Evolutionary conservation across 2,329 filamentous ascomycete genomes (phyloP), one percentile per base, ranked within the genome.

Genomic region (Diaporthe citri): DNA sequence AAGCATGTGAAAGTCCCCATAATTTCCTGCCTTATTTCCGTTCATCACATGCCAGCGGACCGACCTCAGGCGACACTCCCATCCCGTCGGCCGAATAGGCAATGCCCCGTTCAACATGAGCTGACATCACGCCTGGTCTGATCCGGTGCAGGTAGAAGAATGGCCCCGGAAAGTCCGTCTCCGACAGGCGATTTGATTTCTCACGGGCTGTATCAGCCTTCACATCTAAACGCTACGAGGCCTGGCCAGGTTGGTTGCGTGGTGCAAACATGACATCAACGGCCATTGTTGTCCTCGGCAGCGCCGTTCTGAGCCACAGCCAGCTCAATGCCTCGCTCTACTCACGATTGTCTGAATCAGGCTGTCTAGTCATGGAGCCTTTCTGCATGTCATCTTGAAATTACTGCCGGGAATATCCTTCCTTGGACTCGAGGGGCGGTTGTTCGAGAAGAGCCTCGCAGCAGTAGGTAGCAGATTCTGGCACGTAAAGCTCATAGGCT

Each of bases 1-100:
- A 70, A 34, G 69, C 73, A 75, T 75, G 73, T 75, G 73, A 75
- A 75, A 72, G 73, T 64, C 57, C 46, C 73, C 73, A 72, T 67
- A 72, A 41, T 67, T 72, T 22, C 46, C 34, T 48, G 9, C 31
- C 34, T 69, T 69, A 69, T 69, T 55, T 52, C 48, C 64, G 64
- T 13, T 7, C 64, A 55, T 69, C 64, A 69, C 64, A 69, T 69
- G 64, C 64, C 31, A 69, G 15, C 34, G n/a, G 28, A 10, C 46
- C 8, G 13, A 48, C 34, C 25, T 25, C 48, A 36, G 64, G 41
- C 25, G 41, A 43, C 6, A 20, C 34, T 10, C 48, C 48, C 46
- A n/a, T 9, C 1, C 13, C 39, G 12, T 7, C 28, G 39, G 41
- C 28, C 25, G 41, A 64, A 34, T 1, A 34, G 20, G 48, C 64